A percentile compares a stretch with the other conserved stretches of the same genome.
phyloP scores from a whole-genome alignment of 75 land plant genomes.

The Cryptomeria japonica region DNA sequence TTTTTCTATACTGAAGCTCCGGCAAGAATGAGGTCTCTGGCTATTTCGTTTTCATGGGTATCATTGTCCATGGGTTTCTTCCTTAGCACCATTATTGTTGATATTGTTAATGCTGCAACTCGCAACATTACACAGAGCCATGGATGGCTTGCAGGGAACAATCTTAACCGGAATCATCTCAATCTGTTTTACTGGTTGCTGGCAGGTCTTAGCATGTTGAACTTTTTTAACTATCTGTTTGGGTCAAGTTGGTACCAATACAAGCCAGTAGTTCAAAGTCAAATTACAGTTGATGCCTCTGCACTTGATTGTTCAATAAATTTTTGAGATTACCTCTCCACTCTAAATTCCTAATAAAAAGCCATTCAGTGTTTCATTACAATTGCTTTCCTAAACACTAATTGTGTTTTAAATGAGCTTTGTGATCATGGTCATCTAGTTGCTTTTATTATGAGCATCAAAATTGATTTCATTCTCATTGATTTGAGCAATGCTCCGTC shows the following conservation, averaged over 20 bases:
- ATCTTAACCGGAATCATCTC: slow-evolving; percentile 44
- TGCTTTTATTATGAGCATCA: too few relatives aligned
- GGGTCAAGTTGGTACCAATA: slow-evolving; percentile 40
- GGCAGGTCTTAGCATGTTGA: slow-evolving; percentile 23
- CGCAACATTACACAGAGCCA: slow-evolving; percentile 12
- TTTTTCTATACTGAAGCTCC: slow-evolving; percentile 30
- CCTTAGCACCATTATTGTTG: slow-evolving; percentile 30
- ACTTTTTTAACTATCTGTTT: slow-evolving; percentile 29
- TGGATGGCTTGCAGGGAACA: slow-evolving; percentile 16
- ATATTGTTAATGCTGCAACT: slow-evolving; percentile 29
- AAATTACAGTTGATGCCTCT: background rate
- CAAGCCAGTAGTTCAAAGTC: slow-evolving; percentile 40
- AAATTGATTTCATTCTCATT: too few relatives aligned
- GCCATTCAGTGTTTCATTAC: too few relatives aligned
- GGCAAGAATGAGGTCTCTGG: slow-evolving; percentile 16
- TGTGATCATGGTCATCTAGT: too few relatives aligned
- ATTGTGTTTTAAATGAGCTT: too few relatives aligned
- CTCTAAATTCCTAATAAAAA: too few relatives aligned
- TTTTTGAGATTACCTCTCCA: too few relatives aligned
- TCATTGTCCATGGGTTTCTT: slow-evolving; percentile 32
- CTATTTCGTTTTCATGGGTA: slow-evolving; percentile 10
- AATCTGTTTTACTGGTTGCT: slow-evolving; percentile 56
- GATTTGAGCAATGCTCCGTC: too few relatives aligned
- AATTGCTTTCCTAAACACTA: too few relatives aligned
- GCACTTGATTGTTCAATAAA: too few relatives aligned